A percentile compares a stretch with the other conserved stretches of the same genome.
phyloP scores from a whole-genome alignment of 129 eudicot species.

The Escallonia herrerae region DNA sequence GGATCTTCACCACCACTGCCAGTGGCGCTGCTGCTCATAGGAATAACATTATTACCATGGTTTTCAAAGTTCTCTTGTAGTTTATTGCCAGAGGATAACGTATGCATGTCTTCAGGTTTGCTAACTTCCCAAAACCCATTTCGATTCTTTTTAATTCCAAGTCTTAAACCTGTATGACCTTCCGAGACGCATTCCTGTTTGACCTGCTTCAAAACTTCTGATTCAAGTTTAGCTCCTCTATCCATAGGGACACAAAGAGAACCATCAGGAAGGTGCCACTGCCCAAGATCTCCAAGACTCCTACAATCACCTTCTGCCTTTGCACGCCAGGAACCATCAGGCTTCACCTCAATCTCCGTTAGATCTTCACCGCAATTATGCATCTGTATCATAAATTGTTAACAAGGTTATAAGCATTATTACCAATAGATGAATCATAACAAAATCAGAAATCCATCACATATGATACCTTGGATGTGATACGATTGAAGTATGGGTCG shows the following conservation, averaged over 20 bases:
- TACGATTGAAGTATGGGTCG: conserved; percentile 81
- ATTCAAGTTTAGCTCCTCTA: conserved; percentile 43
- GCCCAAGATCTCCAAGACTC: conserved; percentile 57
- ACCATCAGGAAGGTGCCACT: conserved; percentile 88
- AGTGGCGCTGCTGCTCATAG: conserved; percentile 84
- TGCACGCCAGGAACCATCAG: conserved; percentile 94
- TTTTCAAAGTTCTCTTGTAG: conserved; percentile 22
- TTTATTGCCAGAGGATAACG: conserved; percentile 39
- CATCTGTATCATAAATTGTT: conserved; percentile 34
- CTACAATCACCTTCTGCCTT: conserved; percentile 62
- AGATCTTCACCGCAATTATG: conserved; percentile 68
- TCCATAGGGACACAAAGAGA: conserved; percentile 35
- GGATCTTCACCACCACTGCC: conserved; percentile 82
- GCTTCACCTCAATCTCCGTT: conserved; percentile 85
- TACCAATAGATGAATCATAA: background rate
- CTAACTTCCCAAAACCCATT: conserved; percentile 80
- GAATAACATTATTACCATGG: conserved; percentile 37
- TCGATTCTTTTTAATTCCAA: conserved; percentile 70
- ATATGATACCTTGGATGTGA: conserved; percentile 64
- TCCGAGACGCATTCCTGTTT: conserved; percentile 67
- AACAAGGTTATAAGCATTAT: background rate
- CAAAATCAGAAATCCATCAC: background rate
- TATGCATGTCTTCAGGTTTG: conserved; percentile 40
- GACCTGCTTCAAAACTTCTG: conserved; percentile 42
- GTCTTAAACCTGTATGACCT: conserved; percentile 53